A percentile compares a stretch with the other conserved stretches of the same genome.
Evolutionary conservation across 208 protist genomes (phyloP).

Genomic region (Leishmania braziliensis): DNA sequence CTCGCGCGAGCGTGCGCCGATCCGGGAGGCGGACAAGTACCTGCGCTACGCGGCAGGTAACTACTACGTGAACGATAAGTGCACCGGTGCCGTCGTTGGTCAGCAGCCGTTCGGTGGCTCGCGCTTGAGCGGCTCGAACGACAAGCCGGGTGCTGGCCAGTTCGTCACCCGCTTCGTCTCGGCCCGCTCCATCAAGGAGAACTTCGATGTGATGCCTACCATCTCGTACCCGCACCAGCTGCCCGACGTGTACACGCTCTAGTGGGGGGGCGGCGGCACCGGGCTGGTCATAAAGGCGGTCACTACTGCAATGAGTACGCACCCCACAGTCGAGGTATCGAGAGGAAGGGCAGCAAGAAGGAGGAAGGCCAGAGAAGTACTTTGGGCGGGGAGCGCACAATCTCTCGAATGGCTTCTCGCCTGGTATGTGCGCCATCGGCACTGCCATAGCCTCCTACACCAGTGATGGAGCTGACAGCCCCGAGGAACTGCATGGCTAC

Average conservation of each 20-base stretch:
- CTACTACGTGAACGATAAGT: slow-evolving; percentile 99
- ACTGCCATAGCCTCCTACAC: not conserved
- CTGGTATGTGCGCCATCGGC: not conserved
- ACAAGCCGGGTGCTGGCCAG: slow-evolving; percentile 94
- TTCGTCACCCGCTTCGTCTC: slow-evolving; percentile 94
- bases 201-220: slow-evolving; percentile 79
- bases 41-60: slow-evolving; percentile 94
- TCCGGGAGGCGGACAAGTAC: slow-evolving; percentile 61
- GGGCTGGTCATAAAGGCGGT: not conserved
- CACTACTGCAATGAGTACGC: no score
- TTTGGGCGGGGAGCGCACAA: not conserved
- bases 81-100: slow-evolving; percentile 97
- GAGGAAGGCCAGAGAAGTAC: not conserved
- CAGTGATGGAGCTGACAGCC: not conserved
- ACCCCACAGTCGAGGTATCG: not conserved
- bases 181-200: slow-evolving; percentile 96
- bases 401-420: not conserved
- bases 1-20: slow-evolving; percentile 73
- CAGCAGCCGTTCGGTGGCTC: slow-evolving; percentile 98
- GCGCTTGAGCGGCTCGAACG: slow-evolving; percentile 94
- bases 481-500: not conserved
- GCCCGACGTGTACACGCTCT: slow-evolving; percentile 72
- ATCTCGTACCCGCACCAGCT: slow-evolving; percentile 94
- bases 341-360: not conserved
- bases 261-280: not conserved